Conservation (phyloP, 2,329 filamentous ascomycete species). For the Dactylellina leptospora region DNA sequence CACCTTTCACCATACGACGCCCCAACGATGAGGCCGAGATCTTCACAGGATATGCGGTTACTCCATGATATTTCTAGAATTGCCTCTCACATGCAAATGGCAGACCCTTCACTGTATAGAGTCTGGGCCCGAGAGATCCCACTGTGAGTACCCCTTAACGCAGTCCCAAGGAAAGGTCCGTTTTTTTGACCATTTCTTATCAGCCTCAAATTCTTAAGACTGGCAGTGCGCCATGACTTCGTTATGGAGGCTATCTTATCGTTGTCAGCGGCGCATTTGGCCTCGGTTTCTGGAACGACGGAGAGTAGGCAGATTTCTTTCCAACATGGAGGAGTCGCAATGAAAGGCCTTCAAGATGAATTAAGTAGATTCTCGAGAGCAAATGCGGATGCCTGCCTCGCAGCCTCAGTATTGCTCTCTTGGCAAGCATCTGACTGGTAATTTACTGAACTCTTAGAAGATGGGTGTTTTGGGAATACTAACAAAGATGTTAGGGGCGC, state of each 20-base stretch:
- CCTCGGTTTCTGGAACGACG: conserved; percentile 84
- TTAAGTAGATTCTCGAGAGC: conserved; percentile 83
- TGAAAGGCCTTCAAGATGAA: conserved; percentile 87
- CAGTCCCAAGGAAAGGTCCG: conserved; percentile 43
- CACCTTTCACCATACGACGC: conserved; percentile 85
- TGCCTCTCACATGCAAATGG: conserved; percentile 79
- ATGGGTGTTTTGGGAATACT: conserved; percentile 51
- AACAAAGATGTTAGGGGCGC: conserved; percentile 73
- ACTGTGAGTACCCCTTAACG: conserved; percentile 70
- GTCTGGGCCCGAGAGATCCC: conserved; percentile 93
- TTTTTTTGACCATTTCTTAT: conserved; percentile 54
- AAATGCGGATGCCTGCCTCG: conserved; percentile 89
- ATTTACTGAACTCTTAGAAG: conserved; percentile 60
- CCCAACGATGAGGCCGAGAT: conserved; percentile 77
- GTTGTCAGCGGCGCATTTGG: conserved; percentile 93
- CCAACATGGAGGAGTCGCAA: conserved; percentile 83
- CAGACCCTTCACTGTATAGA: conserved; percentile 82
- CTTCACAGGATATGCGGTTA: conserved; percentile 80
- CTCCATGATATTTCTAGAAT: conserved; percentile 90
- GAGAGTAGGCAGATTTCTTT: conserved; percentile 88
- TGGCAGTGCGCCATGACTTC: conserved; percentile 82
- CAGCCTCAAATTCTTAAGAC: conserved; percentile 67
- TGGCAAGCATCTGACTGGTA: conserved; percentile 98
- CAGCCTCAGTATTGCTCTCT: conserved; percentile 87
- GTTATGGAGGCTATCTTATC: conserved; percentile 94